These are phyloP conservation scores for Stenocarpella maydis DNA, from an alignment of 2,329 filamentous ascomycete species.

Conservation along the genomic window DNA sequence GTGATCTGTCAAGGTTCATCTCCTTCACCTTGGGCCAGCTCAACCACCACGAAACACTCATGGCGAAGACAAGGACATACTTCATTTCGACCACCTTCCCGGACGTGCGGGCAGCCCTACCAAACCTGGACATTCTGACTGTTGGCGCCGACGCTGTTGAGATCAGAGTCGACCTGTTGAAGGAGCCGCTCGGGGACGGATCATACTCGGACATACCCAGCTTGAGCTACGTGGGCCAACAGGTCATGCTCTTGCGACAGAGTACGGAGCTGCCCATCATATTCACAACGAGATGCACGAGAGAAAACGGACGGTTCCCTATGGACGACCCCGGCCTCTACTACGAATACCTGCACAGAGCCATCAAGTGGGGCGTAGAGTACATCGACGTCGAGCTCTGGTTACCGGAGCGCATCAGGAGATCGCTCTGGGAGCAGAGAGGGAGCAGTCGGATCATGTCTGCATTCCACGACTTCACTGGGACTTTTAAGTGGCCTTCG, in stretches of 20 bases:
- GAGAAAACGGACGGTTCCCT: conserved; percentile 84
- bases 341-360: conserved; percentile 81
- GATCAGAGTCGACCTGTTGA: conserved; percentile 81
- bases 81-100: conserved; percentile 90
- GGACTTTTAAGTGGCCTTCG: conserved; percentile 84
- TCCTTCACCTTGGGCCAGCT: conserved; percentile 83
- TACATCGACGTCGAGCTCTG: conserved; percentile 91
- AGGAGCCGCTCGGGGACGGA: conserved; percentile 72
- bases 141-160: conserved; percentile 89
- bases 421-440: conserved; percentile 71
- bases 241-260: conserved; percentile 84
- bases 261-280: conserved; percentile 90
- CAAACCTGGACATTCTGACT: conserved; percentile 86
- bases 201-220: conserved; percentile 74
- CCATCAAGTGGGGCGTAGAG: conserved; percentile 88
- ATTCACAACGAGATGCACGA: conserved; percentile 83
- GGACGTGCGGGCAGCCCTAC: conserved; percentile 81
- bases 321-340: conserved; percentile 81
- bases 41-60: conserved; percentile 78
- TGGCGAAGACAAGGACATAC: conserved; percentile 80
- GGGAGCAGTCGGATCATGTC: conserved; percentile 88
- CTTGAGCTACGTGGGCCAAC: conserved; percentile 83
- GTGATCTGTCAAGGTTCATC: conserved; percentile 80
- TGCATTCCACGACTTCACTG: conserved; percentile 90
- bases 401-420: conserved; percentile 80